Conservation (phyloP, 805 yeast genomes). For the Lachancea thermotolerans region DNA sequence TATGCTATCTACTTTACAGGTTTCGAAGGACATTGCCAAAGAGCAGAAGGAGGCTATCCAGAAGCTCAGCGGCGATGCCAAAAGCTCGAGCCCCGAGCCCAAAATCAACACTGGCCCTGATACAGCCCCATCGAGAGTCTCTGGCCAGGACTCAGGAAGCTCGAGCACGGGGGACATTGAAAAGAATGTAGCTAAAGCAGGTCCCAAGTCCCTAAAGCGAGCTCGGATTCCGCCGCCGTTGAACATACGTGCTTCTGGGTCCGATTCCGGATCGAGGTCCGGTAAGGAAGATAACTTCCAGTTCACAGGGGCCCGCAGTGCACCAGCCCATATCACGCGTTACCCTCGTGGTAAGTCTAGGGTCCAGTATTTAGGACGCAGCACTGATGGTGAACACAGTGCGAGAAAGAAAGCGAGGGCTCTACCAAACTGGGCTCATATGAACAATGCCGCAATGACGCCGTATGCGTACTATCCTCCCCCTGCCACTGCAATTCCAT, state of each 20-base stretch:
- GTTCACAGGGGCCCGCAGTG: slow-evolving; percentile 16
- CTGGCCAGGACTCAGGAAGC: background rate
- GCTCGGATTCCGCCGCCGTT: slow-evolving; percentile 26
- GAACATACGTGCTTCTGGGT: slow-evolving; percentile 3
- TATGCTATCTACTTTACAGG: slow-evolving; percentile 20
- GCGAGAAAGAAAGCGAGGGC: background rate
- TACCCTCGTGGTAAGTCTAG: slow-evolving; percentile 22
- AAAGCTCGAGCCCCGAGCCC: background rate
- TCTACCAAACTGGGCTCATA: background rate
- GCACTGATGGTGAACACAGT: background rate
- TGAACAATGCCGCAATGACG: slow-evolving; percentile 2
- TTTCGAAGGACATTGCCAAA: slow-evolving; percentile 22
- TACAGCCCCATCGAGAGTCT: background rate
- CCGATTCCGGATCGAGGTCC: background rate
- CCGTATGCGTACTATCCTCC: slow-evolving; percentile 3
- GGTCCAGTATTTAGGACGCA: slow-evolving; percentile 25
- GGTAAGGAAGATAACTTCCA: background rate
- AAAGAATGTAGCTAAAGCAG: background rate
- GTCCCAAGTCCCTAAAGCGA: slow-evolving; percentile 20
- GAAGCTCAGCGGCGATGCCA: slow-evolving; percentile 2
- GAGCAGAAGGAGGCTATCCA: slow-evolving; percentile 19
- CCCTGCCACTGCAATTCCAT: slow-evolving; percentile 3
- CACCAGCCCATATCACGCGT: slow-evolving; percentile 22
- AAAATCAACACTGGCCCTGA: background rate
- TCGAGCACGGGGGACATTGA: background rate